These are phyloP conservation scores for Serendipita vermifera DNA, from an alignment of 768 basidiomycete genomes.

Conservation along the genomic window DNA sequence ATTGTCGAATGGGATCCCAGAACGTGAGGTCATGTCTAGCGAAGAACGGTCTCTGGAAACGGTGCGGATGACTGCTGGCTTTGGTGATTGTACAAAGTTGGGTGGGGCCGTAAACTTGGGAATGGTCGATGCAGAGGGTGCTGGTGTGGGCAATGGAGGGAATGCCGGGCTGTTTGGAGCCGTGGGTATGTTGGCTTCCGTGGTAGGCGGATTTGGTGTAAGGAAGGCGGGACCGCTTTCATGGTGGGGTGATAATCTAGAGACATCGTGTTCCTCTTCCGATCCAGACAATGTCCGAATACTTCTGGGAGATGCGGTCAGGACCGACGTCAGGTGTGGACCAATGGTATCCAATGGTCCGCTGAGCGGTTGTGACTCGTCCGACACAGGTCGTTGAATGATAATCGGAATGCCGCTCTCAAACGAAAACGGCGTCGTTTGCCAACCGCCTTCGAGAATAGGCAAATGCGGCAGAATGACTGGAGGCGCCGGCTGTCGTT, in stretches of 20 bases:
- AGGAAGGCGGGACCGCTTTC: background rate
- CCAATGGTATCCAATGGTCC: no score
- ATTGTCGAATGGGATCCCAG: no score
- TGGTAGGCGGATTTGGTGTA: background rate
- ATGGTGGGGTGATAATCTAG: background rate
- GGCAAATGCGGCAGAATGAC: no score
- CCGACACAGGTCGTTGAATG: no score
- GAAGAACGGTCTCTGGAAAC: background rate
- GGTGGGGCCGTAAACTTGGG: background rate
- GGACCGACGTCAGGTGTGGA: no score
- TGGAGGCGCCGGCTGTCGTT: no score
- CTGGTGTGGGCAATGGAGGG: background rate
- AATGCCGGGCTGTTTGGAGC: background rate
- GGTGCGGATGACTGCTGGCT: background rate
- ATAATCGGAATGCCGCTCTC: no score
- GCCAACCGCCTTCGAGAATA: no score
- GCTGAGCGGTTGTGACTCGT: no score
- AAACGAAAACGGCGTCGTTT: no score
- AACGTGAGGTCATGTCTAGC: background rate
- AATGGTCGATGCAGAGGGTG: background rate
- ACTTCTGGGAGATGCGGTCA: no score
- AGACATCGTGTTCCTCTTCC: background rate
- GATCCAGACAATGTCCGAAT: background rate
- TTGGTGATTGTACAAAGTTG: slow-evolving; percentile 9
- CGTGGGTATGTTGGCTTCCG: background rate